A percentile compares a stretch with the other conserved stretches of the same genome.
Evolutionary conservation across 208 protist species (phyloP).

Genomic region (Leishmania martiniquensis): DNA sequence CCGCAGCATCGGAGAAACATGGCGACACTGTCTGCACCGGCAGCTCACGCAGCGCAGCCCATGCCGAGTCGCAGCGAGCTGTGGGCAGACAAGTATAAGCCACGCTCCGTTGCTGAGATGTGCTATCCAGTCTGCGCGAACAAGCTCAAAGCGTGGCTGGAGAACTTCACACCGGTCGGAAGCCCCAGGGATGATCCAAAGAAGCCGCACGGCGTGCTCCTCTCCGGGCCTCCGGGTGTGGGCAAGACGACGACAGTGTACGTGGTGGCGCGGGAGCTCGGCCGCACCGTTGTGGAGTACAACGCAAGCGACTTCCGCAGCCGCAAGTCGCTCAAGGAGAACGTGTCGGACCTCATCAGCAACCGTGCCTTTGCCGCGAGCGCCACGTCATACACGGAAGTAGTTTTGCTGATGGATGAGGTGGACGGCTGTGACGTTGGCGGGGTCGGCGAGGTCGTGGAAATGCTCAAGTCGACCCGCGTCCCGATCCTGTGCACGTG

Average conservation of each 20-base stretch:
- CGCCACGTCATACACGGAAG: constrained; percentile 70
- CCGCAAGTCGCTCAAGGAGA: constrained; percentile 90
- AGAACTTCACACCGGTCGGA: constrained; percentile 77
- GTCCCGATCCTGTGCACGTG: constrained; percentile 99
- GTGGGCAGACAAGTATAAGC: constrained; percentile 99
- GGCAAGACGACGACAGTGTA: constrained; percentile 98
- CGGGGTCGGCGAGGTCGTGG: constrained; percentile 96
- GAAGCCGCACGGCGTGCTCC: constrained; percentile 78
- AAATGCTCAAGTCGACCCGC: constrained; percentile 94
- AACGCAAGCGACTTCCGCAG: constrained; percentile 99
- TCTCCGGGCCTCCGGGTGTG: constrained; percentile 98
- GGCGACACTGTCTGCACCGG: background rate
- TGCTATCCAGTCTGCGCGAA: constrained; percentile 89
- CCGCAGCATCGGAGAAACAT: background rate
- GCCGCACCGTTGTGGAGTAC: constrained; percentile 96
- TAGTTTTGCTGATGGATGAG: constrained; percentile 99
- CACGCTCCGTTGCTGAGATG: constrained; percentile 87
- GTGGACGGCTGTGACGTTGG: constrained; percentile 99
- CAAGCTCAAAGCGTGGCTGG: constrained; percentile 93
- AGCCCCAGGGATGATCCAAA: constrained; percentile 43
- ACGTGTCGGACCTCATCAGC: constrained; percentile 70
- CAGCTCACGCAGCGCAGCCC: constrained; percentile 11
- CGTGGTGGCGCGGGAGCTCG: constrained; percentile 86
- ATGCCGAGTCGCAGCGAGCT: constrained; percentile 41
- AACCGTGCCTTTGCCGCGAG: constrained; percentile 81